Evolutionary conservation across 352 stramenopile genomes (phyloP).

Genomic region (Phytophthora pluvialis): DNA sequence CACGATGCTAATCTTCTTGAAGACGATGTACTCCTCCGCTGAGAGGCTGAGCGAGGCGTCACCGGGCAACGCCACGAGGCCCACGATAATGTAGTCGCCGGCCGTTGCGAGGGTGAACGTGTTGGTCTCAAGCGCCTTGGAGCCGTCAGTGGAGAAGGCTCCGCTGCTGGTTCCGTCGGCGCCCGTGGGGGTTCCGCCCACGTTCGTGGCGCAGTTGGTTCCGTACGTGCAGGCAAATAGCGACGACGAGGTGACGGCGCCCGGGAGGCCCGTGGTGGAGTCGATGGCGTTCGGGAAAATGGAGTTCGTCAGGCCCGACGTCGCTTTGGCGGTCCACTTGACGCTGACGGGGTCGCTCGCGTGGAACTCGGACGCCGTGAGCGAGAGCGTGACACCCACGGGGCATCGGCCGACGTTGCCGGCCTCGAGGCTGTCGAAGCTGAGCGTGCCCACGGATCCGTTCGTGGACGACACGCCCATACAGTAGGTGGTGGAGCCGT

Average conservation of each 20-base stretch:
- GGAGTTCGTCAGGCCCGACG: conserved; percentile 40
- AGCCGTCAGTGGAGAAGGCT: conserved; percentile 48
- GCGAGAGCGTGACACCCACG: conserved; percentile 52
- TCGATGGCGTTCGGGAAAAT: conserved; percentile 77
- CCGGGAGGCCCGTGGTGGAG: conserved; percentile 38
- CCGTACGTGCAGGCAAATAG: conserved; percentile 66
- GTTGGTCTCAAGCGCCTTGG: conserved; percentile 53
- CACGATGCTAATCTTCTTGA: conserved; percentile 73
- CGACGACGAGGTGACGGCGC: conserved; percentile 44
- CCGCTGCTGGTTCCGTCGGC: conserved; percentile 41
- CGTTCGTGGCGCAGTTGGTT: conserved; percentile 67
- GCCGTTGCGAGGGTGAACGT: conserved; percentile 56
- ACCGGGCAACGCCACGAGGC: conserved; percentile 63
- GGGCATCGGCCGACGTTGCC: conserved; percentile 66
- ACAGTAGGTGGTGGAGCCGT: conserved; percentile 79
- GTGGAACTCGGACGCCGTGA: conserved; percentile 50
- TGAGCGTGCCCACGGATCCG: conserved; percentile 37
- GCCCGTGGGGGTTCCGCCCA: conserved; percentile 48
- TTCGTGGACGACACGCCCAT: conserved; percentile 46
- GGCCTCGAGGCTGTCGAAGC: conserved; percentile 51
- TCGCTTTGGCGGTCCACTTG: conserved; percentile 54
- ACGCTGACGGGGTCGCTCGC: conserved; percentile 57
- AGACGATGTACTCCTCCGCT: conserved; percentile 68
- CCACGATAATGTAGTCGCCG: conserved; percentile 72
- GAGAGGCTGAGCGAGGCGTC: conserved; percentile 55